Evolutionary conservation across 2,329 filamentous ascomycete species (phyloP).

Genomic region (Penicillium rolfsii): DNA sequence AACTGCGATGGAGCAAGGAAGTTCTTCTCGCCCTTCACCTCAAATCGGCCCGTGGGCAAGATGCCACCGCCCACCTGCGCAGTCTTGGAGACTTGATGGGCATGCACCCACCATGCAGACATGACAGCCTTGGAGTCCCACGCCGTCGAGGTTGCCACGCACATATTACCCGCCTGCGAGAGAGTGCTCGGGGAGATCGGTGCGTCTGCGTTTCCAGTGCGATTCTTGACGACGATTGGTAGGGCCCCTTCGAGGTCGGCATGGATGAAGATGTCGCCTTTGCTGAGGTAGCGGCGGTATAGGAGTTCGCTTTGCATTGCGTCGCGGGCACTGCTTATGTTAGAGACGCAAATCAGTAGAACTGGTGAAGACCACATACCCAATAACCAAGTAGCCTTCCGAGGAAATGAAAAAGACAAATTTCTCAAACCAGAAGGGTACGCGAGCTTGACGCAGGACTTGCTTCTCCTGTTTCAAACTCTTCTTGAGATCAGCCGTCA

Average conservation of each 20-base stretch:
- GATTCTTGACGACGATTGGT: conserved; percentile 89
- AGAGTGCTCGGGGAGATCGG: conserved; percentile 91
- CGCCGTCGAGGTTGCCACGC: conserved; percentile 81
- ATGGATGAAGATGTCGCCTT: conserved; percentile 89
- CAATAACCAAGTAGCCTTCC: conserved; percentile 90
- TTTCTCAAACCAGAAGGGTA: conserved; percentile 94
- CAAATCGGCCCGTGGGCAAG: conserved; percentile 75
- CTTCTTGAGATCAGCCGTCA: conserved; percentile 81
- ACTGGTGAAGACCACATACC: conserved; percentile 40
- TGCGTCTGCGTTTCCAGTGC: conserved; percentile 72
- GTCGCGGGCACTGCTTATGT: conserved; percentile 67
- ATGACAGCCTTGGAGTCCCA: conserved; percentile 98
- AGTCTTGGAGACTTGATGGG: conserved; percentile 87
- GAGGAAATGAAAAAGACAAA: conserved; percentile 95
- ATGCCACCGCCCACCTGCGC: conserved; percentile 76
- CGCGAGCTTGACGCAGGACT: conserved; percentile 77
- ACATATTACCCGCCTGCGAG: conserved; percentile 83
- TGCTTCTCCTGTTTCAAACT: conserved; percentile 90
- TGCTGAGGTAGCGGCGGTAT: conserved; percentile 83
- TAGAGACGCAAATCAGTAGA: not conserved
- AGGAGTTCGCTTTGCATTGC: conserved; percentile 86
- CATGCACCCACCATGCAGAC: conserved; percentile 93
- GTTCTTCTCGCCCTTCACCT: conserved; percentile 84
- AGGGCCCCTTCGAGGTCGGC: conserved; percentile 84
- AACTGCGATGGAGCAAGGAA: conserved; percentile 85